Evolutionary conservation across 306 rosid species (phyloP).

Genomic region (Comarum palustre): DNA sequence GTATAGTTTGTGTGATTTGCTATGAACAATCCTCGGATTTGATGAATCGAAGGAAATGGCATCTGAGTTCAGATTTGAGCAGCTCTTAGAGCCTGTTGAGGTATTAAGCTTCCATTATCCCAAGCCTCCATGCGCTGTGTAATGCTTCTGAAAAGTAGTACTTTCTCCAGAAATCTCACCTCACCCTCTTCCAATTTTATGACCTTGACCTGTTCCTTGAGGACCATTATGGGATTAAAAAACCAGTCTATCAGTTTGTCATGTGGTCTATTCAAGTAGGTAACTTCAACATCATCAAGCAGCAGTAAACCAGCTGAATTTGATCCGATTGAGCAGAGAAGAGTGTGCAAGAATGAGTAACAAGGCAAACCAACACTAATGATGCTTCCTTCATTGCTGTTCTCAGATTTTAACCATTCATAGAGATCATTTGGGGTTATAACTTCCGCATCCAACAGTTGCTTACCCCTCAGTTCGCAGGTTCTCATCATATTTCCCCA

Average conservation of each 20-base stretch:
- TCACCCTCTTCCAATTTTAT: constrained; percentile 55
- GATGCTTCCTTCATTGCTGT: constrained; percentile 36
- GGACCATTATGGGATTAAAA: constrained; percentile 72
- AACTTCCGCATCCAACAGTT: constrained; percentile 59
- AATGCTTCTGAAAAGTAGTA: constrained; percentile 56
- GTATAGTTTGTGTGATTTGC: too few relatives aligned
- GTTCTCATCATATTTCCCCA: constrained; percentile 66
- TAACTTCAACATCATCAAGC: constrained; percentile 60
- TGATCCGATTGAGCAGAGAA: constrained; percentile 61
- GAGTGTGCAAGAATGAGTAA: constrained; percentile 59
- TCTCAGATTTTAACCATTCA: constrained; percentile 62
- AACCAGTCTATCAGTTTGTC: constrained; percentile 86
- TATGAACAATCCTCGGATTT: too few relatives aligned
- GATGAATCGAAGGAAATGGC: too few relatives aligned
- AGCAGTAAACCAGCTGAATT: constrained; percentile 63
- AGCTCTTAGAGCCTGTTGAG: constrained; percentile 58
- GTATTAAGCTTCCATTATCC: constrained; percentile 47
- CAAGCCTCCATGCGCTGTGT: constrained; percentile 51
- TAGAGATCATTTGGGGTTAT: constrained; percentile 46
- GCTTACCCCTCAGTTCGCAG: constrained; percentile 67
- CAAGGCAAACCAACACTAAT: constrained; percentile 75
- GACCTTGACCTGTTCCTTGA: constrained; percentile 77
- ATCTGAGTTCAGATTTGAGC: constrained; percentile 51
- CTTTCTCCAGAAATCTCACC: constrained; percentile 65
- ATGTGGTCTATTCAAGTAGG: constrained; percentile 62